These are phyloP conservation scores for Polytolypa hystricis DNA, from an alignment of 2,329 filamentous ascomycete species.

Conservation along the genomic window DNA sequence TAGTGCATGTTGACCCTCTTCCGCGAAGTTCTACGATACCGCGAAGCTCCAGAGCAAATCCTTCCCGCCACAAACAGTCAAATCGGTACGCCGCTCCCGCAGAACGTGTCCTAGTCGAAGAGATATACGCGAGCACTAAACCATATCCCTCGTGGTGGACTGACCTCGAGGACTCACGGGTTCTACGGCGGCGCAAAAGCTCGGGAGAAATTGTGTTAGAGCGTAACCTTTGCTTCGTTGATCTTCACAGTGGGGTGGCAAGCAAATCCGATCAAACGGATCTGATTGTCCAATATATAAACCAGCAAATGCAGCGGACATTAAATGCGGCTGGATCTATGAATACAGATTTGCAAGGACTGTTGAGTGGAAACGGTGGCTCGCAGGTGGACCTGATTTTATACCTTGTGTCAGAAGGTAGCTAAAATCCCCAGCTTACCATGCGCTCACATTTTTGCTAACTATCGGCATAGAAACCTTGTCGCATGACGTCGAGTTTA, in stretches of 20 bases:
- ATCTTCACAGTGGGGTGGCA: constrained; percentile 56
- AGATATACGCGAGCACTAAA: constrained; percentile 69
- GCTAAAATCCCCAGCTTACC: constrained; percentile 18
- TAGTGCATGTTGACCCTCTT: constrained; percentile 76
- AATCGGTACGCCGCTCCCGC: not conserved
- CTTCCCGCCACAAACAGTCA: constrained; percentile 7
- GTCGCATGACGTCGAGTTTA: constrained; percentile 57
- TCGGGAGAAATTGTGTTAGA: constrained; percentile 69
- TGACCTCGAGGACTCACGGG: constrained; percentile 57
- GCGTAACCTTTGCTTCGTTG: constrained; percentile 86
- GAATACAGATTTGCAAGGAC: constrained; percentile 62
- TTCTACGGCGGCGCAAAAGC: constrained; percentile 55
- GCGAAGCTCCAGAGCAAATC: constrained; percentile 8
- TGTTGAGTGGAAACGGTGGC: constrained; percentile 73
- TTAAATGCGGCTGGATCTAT: constrained; percentile 50
- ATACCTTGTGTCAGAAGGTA: constrained; percentile 68
- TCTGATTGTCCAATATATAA: constrained; percentile 58
- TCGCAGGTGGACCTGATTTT: constrained; percentile 75
- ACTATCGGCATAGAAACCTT: constrained; percentile 39
- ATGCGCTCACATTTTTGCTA: not conserved
- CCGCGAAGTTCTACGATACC: constrained; percentile 14
- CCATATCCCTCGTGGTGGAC: constrained; percentile 87
- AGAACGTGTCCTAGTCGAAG: constrained; percentile 38
- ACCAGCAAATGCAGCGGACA: constrained; percentile 55
- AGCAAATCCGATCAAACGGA: constrained; percentile 44